These are phyloP conservation scores for Phytophthora foliorum DNA, from an alignment of 352 stramenopile species.

Conservation along the genomic window DNA sequence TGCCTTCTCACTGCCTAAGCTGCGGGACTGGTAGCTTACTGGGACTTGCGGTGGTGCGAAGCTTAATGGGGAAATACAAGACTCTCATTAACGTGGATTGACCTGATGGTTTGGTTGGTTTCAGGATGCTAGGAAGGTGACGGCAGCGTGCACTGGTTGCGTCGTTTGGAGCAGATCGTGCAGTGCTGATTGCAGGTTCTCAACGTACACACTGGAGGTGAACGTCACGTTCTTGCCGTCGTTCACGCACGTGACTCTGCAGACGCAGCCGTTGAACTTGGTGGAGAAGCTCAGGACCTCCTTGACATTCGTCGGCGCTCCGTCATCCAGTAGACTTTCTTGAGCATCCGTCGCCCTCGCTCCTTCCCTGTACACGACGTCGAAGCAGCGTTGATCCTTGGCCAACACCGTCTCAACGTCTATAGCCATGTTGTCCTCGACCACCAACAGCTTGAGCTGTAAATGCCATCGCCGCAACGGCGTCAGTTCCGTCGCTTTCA, in stretches of 20 bases:
- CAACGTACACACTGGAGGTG: conserved; percentile 42
- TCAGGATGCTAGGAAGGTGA: conserved; percentile 30
- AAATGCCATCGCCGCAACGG: conserved; percentile 52
- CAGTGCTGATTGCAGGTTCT: conserved; percentile 30
- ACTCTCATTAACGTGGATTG: conserved; percentile 32
- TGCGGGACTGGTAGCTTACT: conserved; percentile 4
- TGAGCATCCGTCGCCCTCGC: conserved; percentile 37
- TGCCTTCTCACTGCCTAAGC: conserved; percentile 98
- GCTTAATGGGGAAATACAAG: conserved; percentile 83
- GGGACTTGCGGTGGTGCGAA: conserved; percentile 72
- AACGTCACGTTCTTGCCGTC: conserved; percentile 12
- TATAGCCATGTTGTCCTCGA: conserved; percentile 21
- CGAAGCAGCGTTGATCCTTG: conserved; percentile 49
- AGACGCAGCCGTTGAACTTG: conserved; percentile 33
- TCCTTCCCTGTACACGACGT: conserved; percentile 52
- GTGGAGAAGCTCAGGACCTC: conserved; percentile 71
- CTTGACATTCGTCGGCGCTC: conserved; percentile 9
- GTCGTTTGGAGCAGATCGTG: conserved; percentile 14
- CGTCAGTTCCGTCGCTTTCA: conserved; percentile 29
- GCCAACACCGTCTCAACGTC: conserved; percentile 16
- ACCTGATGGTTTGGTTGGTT: not conserved
- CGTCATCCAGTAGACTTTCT: conserved; percentile 43
- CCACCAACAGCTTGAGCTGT: conserved; percentile 50
- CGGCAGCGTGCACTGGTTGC: not conserved
- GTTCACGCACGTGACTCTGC: conserved; percentile 49